Base-by-base conservation (phyloP, 495 filamentous ascomycete genomes). In the Aspergillus carlsbadensis region DNA sequence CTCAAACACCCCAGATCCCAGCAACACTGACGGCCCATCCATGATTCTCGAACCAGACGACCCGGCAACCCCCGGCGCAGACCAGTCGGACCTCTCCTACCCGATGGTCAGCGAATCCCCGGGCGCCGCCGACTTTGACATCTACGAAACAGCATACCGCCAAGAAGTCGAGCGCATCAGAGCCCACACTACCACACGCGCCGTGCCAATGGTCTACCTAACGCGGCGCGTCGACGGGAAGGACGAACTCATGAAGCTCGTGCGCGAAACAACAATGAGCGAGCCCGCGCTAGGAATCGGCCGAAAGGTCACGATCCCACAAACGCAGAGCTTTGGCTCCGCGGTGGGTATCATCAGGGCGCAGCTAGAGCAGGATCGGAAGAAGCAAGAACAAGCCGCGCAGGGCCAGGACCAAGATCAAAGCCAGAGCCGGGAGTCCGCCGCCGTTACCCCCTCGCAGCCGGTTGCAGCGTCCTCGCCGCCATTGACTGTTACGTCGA, bases 141-240 rank as follows among this genome's bases (percentile, higher is more conserved):
- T 96, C 41, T 97, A 96, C 65, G 91, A 96, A 59, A 84, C 80
- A 0, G 93, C 93, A 4, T 98, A 96, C 62, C 82, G 87, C 37
- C 76, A 84, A 45, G 90, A 96, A 75, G 81, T 96, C 10, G 82
- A 88, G 51, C 83, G 87, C 10, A 95, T 96, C 63, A 64, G 75
- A 11, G 59, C 64, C 41, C 71, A 57, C 60, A 67, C 50, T 56
- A 71, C 62, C 65, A 75, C 64, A 17, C 58, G 51, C 56, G 64
- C 54, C 59, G 70, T 17, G 66, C 76, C 58, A 31, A 76, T 67
- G 64, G 67, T 88, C 3, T 87, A 83, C 65, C 68, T 87, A 15
- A 88, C 77, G 0, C 76, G 84, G 8, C 73, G 84, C 21, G 83
- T 87, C 2, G 83, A 87, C 48, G 72, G 73, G 24, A 77, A 73